These are phyloP conservation scores for Penicillium lagena DNA, from an alignment of 495 filamentous ascomycete species.

Conservation along the genomic window DNA sequence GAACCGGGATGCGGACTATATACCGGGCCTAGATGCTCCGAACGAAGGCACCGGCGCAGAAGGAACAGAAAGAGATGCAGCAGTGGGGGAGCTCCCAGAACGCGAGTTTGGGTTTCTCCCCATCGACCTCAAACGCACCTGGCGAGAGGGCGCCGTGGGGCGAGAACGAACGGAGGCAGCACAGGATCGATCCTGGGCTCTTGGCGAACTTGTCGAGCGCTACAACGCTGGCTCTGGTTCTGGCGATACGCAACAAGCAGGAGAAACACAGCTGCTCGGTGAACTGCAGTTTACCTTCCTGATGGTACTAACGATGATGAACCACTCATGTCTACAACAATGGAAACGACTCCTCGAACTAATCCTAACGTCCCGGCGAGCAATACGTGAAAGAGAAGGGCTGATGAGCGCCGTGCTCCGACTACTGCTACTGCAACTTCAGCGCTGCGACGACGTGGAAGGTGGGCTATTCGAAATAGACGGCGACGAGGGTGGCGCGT, in stretches of 20 bases:
- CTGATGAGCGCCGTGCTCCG: constrained; percentile 57
- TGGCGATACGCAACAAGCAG: constrained; percentile 7
- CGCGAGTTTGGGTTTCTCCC: constrained; percentile 39
- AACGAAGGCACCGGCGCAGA: constrained; percentile 2
- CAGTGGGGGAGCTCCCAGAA: constrained; percentile 21
- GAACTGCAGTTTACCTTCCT: constrained; percentile 85
- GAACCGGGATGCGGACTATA: constrained; percentile 39
- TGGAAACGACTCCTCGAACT: constrained; percentile 75
- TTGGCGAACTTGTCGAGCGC: constrained; percentile 45
- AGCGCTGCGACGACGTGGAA: constrained; percentile 64
- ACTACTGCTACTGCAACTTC: constrained; percentile 63
- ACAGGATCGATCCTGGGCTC: constrained; percentile 65
- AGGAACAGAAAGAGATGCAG: constrained; percentile 1
- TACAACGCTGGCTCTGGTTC: constrained; percentile 9
- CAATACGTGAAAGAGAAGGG: constrained; percentile 46
- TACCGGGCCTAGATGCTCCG: constrained; percentile 38
- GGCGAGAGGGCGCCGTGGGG: constrained; percentile 62
- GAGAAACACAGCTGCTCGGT: constrained; percentile 57
- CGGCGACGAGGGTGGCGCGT: constrained; percentile 45
- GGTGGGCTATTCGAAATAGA: constrained; percentile 50
- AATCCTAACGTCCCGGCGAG: constrained; percentile 59
- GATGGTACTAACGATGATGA: constrained; percentile 73
- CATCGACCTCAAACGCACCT: constrained; percentile 54
- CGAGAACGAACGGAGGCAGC: constrained; percentile 66
- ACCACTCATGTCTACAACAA: constrained; percentile 79